Evolutionary conservation across 768 basidiomycete genomes (phyloP), one percentile per base, ranked within the genome.

Genomic region (Tulasnella sp.): DNA sequence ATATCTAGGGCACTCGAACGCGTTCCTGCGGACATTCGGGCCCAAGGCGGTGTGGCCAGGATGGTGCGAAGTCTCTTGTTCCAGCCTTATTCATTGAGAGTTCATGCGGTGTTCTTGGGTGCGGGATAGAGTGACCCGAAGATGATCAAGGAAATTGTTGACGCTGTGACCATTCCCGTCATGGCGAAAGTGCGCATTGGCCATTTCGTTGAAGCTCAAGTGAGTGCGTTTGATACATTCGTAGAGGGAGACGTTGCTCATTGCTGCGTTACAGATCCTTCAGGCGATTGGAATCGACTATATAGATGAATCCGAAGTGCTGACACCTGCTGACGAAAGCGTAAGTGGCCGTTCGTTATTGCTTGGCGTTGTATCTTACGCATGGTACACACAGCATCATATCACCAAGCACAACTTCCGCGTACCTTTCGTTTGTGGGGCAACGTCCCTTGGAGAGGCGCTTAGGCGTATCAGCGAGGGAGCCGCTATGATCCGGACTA

Each of bases 121-220:
- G n/a, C n/a, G n/a, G n/a, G 63, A 42, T 25, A 84, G 85, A 93
- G 91, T 68, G 91, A 94, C 72, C 94, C 94, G 6, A 74, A 80
- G 49, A 88, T 98, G 85, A 97, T 99, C 76, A 97, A 96, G 69
- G 77, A 87, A 67, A 98, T 98, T 69, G 84, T 88, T 61, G 85
- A 82, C 59, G 84, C 94, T 19, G 94, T 97, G 48, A 93, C 92
- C 21, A 93, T 97, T 64, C 93, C 92, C 7, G 92, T 97, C 68
- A 97, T 97, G 86, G 87, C 86, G 32, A 88, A 93, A 70, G 88
- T 85, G 60, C 82, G 96, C 62, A 97, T 99, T 68, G 96, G 96
- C 0, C 96, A 99, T 70, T 86, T 94, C 65, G 92, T 94, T 57
- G 96, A 99, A 72, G 92, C 93, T 4, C 92, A 89, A 77, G 87